A percentile compares a stretch with the other conserved stretches of the same genome.
Conservation (phyloP, 495 filamentous ascomycete genomes). For the Penicillium angulare region DNA sequence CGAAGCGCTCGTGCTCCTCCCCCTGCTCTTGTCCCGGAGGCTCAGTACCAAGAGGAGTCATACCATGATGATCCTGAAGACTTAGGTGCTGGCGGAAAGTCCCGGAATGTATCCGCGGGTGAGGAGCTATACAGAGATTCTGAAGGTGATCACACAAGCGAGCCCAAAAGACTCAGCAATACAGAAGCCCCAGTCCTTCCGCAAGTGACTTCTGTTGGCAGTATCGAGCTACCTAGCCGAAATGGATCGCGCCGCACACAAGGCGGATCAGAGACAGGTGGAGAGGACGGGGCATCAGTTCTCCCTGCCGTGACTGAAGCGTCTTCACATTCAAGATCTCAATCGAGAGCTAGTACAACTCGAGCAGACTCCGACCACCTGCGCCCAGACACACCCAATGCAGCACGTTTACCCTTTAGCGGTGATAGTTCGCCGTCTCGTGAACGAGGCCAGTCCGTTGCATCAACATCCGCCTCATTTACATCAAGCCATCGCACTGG, state of each 20-base stretch:
- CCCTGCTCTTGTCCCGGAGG: slow-evolving; percentile 35
- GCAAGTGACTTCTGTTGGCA: slow-evolving; percentile 58
- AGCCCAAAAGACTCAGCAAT: slow-evolving; percentile 9
- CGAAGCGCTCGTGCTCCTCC: slow-evolving; percentile 70
- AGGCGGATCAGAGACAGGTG: slow-evolving; percentile 31
- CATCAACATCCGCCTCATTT: slow-evolving; percentile 46
- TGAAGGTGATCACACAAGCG: slow-evolving; percentile 35
- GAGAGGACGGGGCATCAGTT: slow-evolving; percentile 2
- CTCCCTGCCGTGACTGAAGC: slow-evolving; percentile 27
- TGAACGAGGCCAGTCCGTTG: slow-evolving; percentile 43
- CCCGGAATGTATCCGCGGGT: slow-evolving; percentile 27
- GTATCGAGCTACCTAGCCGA: slow-evolving; percentile 64
- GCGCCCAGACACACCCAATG: slow-evolving; percentile 32
- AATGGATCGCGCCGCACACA: slow-evolving; percentile 55
- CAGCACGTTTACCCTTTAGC: slow-evolving; percentile 59
- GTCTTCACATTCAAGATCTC: neutral
- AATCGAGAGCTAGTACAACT: slow-evolving; percentile 2
- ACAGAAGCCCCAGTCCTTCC: slow-evolving; percentile 54
- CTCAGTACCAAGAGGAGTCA: slow-evolving; percentile 48
- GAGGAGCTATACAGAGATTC: slow-evolving; percentile 48
- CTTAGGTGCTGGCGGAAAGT: slow-evolving; percentile 20
- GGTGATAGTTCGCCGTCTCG: slow-evolving; percentile 50
- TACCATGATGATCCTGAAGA: slow-evolving; percentile 60
- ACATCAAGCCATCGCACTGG: slow-evolving; percentile 40
- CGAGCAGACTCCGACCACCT: slow-evolving; percentile 19